phyloP scores from a whole-genome alignment of 495 filamentous ascomycete genomes.

The Penicillium cinerascens region DNA sequence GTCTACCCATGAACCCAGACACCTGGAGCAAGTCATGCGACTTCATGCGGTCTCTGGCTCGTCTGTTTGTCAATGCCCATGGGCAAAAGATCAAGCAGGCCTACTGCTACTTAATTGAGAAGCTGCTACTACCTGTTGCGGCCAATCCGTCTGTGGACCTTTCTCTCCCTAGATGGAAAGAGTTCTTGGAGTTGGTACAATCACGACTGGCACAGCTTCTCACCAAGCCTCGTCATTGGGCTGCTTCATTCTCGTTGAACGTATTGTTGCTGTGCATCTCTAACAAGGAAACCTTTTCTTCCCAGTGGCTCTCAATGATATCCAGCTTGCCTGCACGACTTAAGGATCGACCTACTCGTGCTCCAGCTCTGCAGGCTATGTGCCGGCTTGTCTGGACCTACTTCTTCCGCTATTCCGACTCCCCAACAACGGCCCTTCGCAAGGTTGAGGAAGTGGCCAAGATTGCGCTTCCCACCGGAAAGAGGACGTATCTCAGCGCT shows the following conservation, averaged over 20 bases:
- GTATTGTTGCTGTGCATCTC: constrained; percentile 85
- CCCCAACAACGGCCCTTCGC: constrained; percentile 60
- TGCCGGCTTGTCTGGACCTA: constrained; percentile 96
- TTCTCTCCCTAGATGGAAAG: constrained; percentile 75
- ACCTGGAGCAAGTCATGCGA: constrained; percentile 84
- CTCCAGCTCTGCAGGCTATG: constrained; percentile 81
- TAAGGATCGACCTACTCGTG: constrained; percentile 76
- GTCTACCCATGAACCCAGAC: constrained; percentile 63
- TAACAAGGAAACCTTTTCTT: constrained; percentile 72
- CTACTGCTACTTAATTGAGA: constrained; percentile 87
- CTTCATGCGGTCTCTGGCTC: constrained; percentile 75
- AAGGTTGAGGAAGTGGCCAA: constrained; percentile 86
- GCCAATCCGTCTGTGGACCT: constrained; percentile 70
- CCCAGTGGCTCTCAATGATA: constrained; percentile 81
- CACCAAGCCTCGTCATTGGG: constrained; percentile 87
- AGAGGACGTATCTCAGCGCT: constrained; percentile 71
- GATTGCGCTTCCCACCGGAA: constrained; percentile 73
- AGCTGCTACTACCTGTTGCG: constrained; percentile 83
- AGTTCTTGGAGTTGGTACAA: constrained; percentile 73
- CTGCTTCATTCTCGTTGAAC: constrained; percentile 78
- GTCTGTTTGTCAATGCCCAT: constrained; percentile 77
- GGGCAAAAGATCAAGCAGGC: constrained; percentile 86
- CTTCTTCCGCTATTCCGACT: constrained; percentile 77
- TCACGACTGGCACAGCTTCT: constrained; percentile 77
- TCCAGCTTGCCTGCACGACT: constrained; percentile 69